These are phyloP conservation scores for Glomus cerebriforme DNA, from an alignment of 192 early-diverging fungal species.

Conservation along the genomic window DNA sequence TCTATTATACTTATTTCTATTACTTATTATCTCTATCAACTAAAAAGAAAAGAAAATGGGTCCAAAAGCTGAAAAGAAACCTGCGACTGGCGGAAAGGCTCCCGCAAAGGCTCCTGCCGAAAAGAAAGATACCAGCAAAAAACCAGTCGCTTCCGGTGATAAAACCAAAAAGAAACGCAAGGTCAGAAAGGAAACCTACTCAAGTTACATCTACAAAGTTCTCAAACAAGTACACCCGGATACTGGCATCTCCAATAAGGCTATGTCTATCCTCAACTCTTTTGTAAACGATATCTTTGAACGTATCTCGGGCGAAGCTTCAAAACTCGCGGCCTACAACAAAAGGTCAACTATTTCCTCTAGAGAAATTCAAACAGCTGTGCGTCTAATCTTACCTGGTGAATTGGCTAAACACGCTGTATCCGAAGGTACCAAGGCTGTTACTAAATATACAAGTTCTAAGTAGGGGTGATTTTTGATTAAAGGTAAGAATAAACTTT, in stretches of 20 bases:
- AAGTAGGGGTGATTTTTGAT: constrained; percentile 49
- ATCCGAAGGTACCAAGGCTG: constrained; percentile 97
- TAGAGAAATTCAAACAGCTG: constrained; percentile 90
- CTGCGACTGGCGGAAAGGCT: constrained; percentile 53
- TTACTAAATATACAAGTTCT: constrained; percentile 93
- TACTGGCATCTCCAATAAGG: constrained; percentile 96
- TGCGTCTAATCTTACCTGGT: constrained; percentile 68
- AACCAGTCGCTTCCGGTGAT: constrained; percentile 50
- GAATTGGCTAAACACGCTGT: constrained; percentile 97
- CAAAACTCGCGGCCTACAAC: constrained; percentile 90
- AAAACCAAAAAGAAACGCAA: constrained; percentile 69
- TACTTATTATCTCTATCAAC: not conserved
- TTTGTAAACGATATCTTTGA: constrained; percentile 98
- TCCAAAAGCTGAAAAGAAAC: constrained; percentile 50
- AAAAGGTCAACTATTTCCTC: constrained; percentile 96
- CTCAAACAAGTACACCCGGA: constrained; percentile 97
- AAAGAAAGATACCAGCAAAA: constrained; percentile 63
- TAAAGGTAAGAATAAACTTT: not conserved
- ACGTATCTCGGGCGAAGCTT: constrained; percentile 84
- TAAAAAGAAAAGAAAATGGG: constrained; percentile 39
- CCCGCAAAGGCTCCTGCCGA: constrained; percentile 56
- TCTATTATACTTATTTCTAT: not conserved
- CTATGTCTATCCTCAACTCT: constrained; percentile 93
- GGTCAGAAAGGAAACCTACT: constrained; percentile 85
- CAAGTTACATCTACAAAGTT: constrained; percentile 96